Evolutionary conservation across 257 asterid species (phyloP).

Genomic region (Echites panduratus): DNA sequence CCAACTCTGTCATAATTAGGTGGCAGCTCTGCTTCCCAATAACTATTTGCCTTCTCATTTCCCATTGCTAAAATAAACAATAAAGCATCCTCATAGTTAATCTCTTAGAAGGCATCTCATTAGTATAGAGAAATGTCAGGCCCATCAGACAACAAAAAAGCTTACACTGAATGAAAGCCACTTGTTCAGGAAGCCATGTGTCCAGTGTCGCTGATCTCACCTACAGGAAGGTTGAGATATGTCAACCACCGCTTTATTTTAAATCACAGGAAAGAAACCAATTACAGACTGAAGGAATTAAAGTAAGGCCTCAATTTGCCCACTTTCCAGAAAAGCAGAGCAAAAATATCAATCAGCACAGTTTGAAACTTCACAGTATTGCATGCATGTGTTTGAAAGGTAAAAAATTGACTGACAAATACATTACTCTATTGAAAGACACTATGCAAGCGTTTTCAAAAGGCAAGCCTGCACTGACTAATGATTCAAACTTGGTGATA

Average conservation of each 20-base stretch:
- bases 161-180: conserved; percentile 94
- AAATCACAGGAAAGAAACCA: not conserved
- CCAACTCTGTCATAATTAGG: conserved; percentile 99
- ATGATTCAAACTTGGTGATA: not conserved
- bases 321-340: not conserved
- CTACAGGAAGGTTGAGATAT: conserved; percentile 35
- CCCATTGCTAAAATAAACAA: conserved; percentile 73
- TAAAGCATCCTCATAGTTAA: conserved; percentile 6
- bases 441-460: not conserved
- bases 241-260: conserved; percentile 8
- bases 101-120: conserved; percentile 1
- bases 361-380: not conserved
- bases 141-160: conserved; percentile 12
- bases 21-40: conserved; percentile 99
- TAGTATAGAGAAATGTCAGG: not conserved
- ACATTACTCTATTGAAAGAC: not conserved
- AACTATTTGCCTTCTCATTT: conserved; percentile 90
- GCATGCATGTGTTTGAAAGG: not conserved
- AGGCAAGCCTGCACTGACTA: not conserved
- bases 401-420: not conserved
- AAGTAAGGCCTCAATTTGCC: not conserved
- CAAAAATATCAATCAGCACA: not conserved
- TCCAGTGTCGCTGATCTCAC: conserved; percentile 99
- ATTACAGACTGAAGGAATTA: not conserved
- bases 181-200: conserved; percentile 99